phyloP scores from a whole-genome alignment of 2,329 filamentous ascomycete species.

The Cladosporium cucumerinum region DNA sequence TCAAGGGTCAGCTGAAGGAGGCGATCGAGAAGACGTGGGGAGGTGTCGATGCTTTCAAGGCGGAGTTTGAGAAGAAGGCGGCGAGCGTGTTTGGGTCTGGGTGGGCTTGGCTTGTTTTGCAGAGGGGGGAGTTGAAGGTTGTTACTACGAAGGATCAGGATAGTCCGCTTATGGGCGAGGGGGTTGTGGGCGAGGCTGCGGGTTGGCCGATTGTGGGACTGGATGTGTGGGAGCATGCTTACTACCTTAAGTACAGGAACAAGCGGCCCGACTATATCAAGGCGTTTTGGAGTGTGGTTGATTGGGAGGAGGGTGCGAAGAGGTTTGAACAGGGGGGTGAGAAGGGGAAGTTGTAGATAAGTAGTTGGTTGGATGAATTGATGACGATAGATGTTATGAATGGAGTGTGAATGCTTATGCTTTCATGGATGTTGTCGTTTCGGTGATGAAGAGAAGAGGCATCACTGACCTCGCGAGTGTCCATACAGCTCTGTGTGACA shows the following conservation, averaged over 20 bases:
- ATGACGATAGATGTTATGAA: neutral
- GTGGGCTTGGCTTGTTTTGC: constrained; percentile 75
- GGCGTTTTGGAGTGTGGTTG: constrained; percentile 75
- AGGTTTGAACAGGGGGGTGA: constrained; percentile 46
- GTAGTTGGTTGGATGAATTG: neutral
- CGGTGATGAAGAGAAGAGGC: neutral
- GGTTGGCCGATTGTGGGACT: constrained; percentile 66
- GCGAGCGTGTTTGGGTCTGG: constrained; percentile 77
- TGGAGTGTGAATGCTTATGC: neutral
- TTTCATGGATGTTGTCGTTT: neutral
- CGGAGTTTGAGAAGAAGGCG: constrained; percentile 62
- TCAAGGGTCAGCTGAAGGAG: constrained; percentile 54
- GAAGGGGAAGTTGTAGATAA: constrained; percentile 11
- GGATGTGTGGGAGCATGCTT: constrained; percentile 94
- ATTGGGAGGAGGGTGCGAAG: constrained; percentile 68
- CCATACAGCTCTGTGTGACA: neutral
- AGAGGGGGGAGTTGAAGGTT: constrained; percentile 49
- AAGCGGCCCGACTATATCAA: constrained; percentile 71
- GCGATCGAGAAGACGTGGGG: constrained; percentile 67
- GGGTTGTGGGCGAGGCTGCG: neutral
- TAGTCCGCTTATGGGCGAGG: constrained; percentile 37
- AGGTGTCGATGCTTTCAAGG: constrained; percentile 63
- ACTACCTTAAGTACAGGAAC: constrained; percentile 81
- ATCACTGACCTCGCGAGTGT: neutral
- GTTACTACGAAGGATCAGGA: constrained; percentile 86